Conservation (phyloP, 2,329 filamentous ascomycete species). For the Pseudocercospora macadamiae region DNA sequence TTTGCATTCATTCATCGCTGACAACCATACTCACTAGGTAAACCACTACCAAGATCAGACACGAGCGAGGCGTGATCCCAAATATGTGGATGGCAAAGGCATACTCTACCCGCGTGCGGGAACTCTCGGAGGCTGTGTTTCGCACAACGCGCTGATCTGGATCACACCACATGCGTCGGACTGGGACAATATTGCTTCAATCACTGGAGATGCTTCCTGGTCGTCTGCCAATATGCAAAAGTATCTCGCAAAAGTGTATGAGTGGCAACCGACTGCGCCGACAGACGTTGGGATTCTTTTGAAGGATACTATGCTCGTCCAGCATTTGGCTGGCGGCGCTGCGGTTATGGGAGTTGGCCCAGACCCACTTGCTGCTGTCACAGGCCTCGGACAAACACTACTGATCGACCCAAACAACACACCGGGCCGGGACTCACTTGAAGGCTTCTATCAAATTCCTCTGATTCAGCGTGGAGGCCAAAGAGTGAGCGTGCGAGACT, state of each 20-base stretch:
- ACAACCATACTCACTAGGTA: conserved; percentile 48
- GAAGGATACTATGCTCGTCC: conserved; percentile 23
- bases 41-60: conserved; percentile 59
- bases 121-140: conserved; percentile 48
- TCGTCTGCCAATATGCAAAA: conserved; percentile 59
- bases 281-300: conserved; percentile 30
- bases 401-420: conserved; percentile 48
- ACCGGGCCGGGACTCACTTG: conserved; percentile 50
- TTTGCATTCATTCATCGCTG: conserved; percentile 43
- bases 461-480: conserved; percentile 52
- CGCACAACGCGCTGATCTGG: conserved; percentile 62
- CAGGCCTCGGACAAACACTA: conserved; percentile 51
- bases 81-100: conserved; percentile 56
- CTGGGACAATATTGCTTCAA: conserved; percentile 58
- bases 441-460: conserved; percentile 62
- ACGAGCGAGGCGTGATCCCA: conserved; percentile 58
- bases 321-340: conserved; percentile 29
- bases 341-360: conserved; percentile 32
- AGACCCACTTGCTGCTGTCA: conserved; percentile 44
- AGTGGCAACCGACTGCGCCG: conserved; percentile 29
- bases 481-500: conserved; percentile 62
- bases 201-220: conserved; percentile 66
- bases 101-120: conserved; percentile 62
- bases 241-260: conserved; percentile 55
- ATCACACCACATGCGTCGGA: conserved; percentile 62